Percentiles rank a stretch among this genome's conserved stretches.
Conservation (phyloP, 805 yeast genomes). For the Myxozyma sirexii region DNA sequence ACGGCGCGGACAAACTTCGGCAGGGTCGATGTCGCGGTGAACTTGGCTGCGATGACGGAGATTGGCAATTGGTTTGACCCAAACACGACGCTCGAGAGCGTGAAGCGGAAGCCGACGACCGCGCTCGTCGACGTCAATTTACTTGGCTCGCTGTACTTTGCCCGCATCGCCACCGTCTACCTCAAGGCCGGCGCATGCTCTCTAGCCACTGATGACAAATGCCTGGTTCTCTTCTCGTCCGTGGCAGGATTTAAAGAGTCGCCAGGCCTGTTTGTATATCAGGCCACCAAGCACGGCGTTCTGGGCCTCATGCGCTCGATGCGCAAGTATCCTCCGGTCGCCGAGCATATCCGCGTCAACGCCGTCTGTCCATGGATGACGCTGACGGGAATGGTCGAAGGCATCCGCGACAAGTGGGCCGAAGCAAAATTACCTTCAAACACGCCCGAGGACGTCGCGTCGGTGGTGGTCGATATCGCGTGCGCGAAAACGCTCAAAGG, state of each 20-base stretch:
- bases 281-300: conserved; percentile 25
- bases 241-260: conserved; percentile 28
- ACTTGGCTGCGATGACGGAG: conserved; percentile 20
- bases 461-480: conserved; percentile 13
- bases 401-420: conserved; percentile 16
- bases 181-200: conserved; percentile 8
- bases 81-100: conserved; percentile 8
- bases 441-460: conserved; percentile 23
- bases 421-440: conserved; percentile 14
- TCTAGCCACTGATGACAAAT: conserved; percentile 6
- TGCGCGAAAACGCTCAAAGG: conserved; percentile 13
- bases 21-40: conserved; percentile 15
- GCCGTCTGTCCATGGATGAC: conserved; percentile 29
- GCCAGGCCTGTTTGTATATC: conserved; percentile 23
- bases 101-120: conserved; percentile 18
- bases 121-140: conserved; percentile 20
- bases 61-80: conserved; percentile 24
- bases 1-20: conserved; percentile 18
- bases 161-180: conserved; percentile 19
- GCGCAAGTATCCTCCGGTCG: conserved; percentile 22
- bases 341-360: conserved; percentile 18
- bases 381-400: conserved; percentile 25
- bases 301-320: conserved; percentile 20
- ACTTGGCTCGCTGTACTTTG: conserved; percentile 20
- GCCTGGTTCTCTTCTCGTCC: conserved; percentile 20